Percentiles rank a stretch among this genome's conserved stretches.
These are phyloP conservation scores for Colletotrichum cordylinicola DNA, from an alignment of 2,329 filamentous ascomycete species.

Conservation along the genomic window DNA sequence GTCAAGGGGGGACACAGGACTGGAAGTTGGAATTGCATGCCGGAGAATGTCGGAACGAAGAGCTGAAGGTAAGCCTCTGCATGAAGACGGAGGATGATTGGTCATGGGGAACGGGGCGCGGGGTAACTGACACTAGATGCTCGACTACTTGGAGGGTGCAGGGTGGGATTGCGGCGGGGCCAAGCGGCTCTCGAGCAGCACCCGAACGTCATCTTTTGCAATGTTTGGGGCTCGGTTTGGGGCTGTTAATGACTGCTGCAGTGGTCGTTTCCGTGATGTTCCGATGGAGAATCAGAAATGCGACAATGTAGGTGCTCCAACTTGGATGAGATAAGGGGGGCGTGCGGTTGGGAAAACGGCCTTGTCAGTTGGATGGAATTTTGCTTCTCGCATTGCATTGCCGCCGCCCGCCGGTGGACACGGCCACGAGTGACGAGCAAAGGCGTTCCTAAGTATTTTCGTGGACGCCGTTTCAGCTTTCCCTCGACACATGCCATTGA, in stretches of 20 bases:
- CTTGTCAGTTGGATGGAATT: background rate
- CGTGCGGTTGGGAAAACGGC: background rate
- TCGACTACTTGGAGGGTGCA: background rate
- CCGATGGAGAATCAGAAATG: constrained; percentile 1
- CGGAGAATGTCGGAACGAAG: constrained; percentile 21
- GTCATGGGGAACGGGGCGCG: background rate
- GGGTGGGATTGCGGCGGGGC: constrained; percentile 1
- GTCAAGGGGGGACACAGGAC: background rate
- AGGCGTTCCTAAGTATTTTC: constrained; percentile 13
- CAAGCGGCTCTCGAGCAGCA: constrained; percentile 20
- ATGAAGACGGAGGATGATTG: constrained; percentile 2
- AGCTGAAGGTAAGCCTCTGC: constrained; percentile 3
- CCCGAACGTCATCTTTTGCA: constrained; percentile 21
- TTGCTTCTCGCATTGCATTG: constrained; percentile 17
- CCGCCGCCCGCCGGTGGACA: background rate
- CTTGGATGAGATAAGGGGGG: background rate
- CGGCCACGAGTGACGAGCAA: background rate
- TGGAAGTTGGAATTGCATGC: background rate
- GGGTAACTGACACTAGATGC: constrained; percentile 9
- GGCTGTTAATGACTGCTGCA: background rate
- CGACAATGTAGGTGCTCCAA: background rate
- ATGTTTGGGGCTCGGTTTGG: constrained; percentile 4
- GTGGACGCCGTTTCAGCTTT: constrained; percentile 8
- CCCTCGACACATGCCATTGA: background rate
- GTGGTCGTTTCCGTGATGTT: constrained; percentile 7